Evolutionary conservation across 2,329 filamentous ascomycete species (phyloP), one percentile per base, ranked within the genome.

Genomic region (Calonectria henricotiae): DNA sequence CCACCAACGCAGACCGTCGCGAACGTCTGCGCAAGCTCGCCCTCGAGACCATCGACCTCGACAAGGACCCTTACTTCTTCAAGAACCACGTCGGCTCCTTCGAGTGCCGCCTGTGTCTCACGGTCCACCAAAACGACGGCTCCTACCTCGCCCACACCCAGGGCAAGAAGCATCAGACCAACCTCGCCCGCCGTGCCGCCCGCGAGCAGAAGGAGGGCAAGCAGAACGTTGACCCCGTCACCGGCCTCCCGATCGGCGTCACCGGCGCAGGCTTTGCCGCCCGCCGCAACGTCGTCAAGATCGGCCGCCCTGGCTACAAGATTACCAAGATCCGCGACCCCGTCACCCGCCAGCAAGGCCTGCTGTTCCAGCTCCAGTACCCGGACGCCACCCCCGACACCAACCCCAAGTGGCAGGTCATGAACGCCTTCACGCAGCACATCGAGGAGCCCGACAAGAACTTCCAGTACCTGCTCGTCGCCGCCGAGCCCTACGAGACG

Each of bases 31-130:
- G 96, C 83, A 98, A 98, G 86, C 95, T 99, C 80, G 96, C 96
- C 69, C 94, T 99, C 80, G 96, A 99, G 86, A 97, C 95, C 67
- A 99, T 99, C 88, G 96, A 98, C 86, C 93, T 98, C 73, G 96
- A 98, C 85, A 98, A 98, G 86, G 96, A 99, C 85, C 96, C 96
- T 0, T 99, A 98, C 89, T 98, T 98, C 88, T 99, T 99, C 92
- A 97, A 97, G 84, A 99, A 99, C 87, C 96, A 99, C 84, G 94
- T 98, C 78, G 96, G 96, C 80, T 96, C 93, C 80, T 99, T 98
- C 84, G 96, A 99, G 84, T 99, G 96, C 83, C 94, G 96, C 35
- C 92, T 99, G 46, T 99, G 96, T 80, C 87, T 99, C 30, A 99
- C 96, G 0, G 96, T 98, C 5, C 96, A 99, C 88, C 96, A 99